Conservation (phyloP, 192 early-diverging fungal genomes). For the Coemansia sp. region DNA sequence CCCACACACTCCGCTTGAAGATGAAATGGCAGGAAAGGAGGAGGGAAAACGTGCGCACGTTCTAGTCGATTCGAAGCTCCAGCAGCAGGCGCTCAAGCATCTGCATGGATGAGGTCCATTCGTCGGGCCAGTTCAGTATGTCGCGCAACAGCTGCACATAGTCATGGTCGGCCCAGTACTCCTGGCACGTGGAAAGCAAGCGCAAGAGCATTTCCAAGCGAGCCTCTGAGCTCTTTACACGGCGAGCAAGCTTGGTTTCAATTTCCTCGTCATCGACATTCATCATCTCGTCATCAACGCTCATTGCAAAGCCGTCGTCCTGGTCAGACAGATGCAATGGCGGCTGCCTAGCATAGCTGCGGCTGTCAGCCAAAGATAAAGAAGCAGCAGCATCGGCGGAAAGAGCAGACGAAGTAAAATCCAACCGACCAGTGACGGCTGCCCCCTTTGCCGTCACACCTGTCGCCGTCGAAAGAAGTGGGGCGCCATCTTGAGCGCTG, state of each 20-base stretch:
- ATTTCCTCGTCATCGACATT: conserved; percentile 16
- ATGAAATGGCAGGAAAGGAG: neutral
- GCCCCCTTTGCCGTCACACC: too few relatives aligned
- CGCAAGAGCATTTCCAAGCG: conserved; percentile 32
- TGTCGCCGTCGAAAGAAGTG: too few relatives aligned
- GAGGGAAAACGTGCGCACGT: neutral
- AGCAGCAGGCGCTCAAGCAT: conserved; percentile 48
- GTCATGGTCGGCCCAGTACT: conserved; percentile 52
- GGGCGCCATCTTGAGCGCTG: neutral
- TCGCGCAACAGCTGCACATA: conserved; percentile 37
- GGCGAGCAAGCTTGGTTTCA: conserved; percentile 27
- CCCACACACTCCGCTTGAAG: too few relatives aligned
- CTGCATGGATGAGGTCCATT: conserved; percentile 53
- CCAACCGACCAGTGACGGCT: neutral
- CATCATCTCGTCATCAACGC: conserved; percentile 17
- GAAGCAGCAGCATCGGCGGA: neutral
- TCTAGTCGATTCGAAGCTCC: conserved; percentile 41
- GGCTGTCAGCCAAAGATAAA: neutral
- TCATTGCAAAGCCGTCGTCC: conserved; percentile 18
- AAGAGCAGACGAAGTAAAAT: too few relatives aligned
- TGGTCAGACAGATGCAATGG: neutral
- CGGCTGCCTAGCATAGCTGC: neutral
- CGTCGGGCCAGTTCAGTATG: conserved; percentile 49
- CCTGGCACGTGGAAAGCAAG: conserved; percentile 37
- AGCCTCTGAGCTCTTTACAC: conserved; percentile 33